Percentiles rank a stretch among this genome's conserved stretches.
phyloP scores from a whole-genome alignment of 495 filamentous ascomycete genomes.

The Pseudevernia furfuracea region DNA sequence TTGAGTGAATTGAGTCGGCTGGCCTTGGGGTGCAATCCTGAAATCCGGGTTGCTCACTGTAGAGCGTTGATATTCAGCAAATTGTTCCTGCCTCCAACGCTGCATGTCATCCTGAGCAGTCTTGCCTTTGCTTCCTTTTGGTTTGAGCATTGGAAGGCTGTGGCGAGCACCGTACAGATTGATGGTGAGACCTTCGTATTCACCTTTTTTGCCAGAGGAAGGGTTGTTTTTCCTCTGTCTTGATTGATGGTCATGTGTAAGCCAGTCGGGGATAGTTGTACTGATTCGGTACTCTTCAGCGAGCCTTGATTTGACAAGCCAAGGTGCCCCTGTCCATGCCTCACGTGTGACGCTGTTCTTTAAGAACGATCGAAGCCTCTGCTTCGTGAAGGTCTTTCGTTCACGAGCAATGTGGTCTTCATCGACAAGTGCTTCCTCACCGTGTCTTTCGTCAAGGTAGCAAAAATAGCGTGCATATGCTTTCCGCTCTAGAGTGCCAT shows the following conservation, averaged over 20 bases:
- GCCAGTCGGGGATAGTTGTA: conserved; percentile 71
- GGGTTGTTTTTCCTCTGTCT: conserved; percentile 64
- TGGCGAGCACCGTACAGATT: conserved; percentile 48
- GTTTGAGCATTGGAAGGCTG: conserved; percentile 68
- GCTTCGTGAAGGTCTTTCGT: conserved; percentile 89
- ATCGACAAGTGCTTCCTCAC: conserved; percentile 70
- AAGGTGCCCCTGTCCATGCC: conserved; percentile 88
- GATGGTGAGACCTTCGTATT: conserved; percentile 45
- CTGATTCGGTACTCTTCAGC: conserved; percentile 79
- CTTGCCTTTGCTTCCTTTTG: conserved; percentile 70
- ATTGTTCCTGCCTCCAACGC: conserved; percentile 40
- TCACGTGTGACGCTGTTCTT: conserved; percentile 89
- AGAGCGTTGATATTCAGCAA: conserved; percentile 46
- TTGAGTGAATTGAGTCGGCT: conserved; percentile 15
- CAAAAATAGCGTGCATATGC: conserved; percentile 78
- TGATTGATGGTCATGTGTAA: conserved; percentile 71
- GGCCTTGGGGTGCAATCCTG: conserved; percentile 11
- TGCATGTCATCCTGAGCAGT: conserved; percentile 38
- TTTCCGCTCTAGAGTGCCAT: conserved; percentile 54
- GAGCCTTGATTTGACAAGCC: conserved; percentile 83
- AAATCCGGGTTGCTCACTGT: conserved; percentile 45
- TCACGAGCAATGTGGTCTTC: conserved; percentile 79
- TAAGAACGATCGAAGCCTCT: conserved; percentile 86
- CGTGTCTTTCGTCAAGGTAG: conserved; percentile 57
- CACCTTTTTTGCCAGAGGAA: conserved; percentile 56